Evolutionary conservation across 257 asterid genomes (phyloP).

Genomic region (Petunia axillaris): DNA sequence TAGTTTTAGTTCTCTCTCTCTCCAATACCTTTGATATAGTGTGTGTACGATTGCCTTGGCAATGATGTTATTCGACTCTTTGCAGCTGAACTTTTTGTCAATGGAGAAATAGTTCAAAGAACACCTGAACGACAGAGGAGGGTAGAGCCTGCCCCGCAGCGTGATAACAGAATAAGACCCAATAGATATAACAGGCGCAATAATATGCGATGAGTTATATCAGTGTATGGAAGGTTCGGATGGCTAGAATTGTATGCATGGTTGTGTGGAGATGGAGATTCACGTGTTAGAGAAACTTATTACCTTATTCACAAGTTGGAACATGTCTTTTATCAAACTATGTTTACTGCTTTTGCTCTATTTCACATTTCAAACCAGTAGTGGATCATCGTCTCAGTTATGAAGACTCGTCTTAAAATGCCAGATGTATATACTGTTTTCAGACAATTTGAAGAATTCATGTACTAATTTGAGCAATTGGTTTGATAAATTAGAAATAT

Average conservation of each 20-base stretch:
- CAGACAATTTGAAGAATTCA: not conserved
- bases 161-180: slow-evolving; percentile 24
- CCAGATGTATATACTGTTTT: slow-evolving; percentile 4
- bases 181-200: slow-evolving; percentile 26
- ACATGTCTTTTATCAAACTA: not conserved
- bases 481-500: not conserved
- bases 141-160: slow-evolving; percentile 33
- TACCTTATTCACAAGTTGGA: not conserved
- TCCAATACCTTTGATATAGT: not conserved
- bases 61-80: not conserved
- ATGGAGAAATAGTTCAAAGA: slow-evolving; percentile 32
- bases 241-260: not conserved
- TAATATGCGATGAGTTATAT: slow-evolving; percentile 18
- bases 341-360: slow-evolving; percentile 1
- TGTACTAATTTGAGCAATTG: not conserved
- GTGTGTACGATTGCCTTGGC: not conserved
- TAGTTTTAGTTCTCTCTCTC: not conserved
- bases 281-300: slow-evolving; percentile 8
- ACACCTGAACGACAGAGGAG: slow-evolving; percentile 35
- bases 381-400: not conserved
- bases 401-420: not conserved
- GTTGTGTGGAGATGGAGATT: slow-evolving; percentile 1
- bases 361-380: not conserved
- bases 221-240: not conserved
- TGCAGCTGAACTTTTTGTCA: slow-evolving; percentile 34